phyloP scores from a whole-genome alignment of 805 yeast species.

The Ogataea degrootiae region DNA sequence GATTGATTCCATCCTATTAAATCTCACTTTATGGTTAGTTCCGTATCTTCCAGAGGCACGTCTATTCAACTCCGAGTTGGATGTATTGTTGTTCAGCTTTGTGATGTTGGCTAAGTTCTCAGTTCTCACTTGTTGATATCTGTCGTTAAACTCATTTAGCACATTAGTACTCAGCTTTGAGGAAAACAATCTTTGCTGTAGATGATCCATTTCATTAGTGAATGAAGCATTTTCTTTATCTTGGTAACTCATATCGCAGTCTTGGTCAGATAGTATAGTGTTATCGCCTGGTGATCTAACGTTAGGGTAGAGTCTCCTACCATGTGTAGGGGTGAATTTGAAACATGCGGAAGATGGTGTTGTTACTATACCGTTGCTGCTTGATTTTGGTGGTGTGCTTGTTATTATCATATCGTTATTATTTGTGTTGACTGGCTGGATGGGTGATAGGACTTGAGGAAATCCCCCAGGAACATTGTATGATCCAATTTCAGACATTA shows the following conservation, averaged over 20 bases:
- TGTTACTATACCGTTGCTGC: background rate
- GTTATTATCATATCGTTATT: background rate
- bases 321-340: conserved; percentile 28
- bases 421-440: background rate
- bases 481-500: conserved; percentile 4
- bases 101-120: conserved; percentile 22
- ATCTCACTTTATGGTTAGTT: conserved; percentile 39
- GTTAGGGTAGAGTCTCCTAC: conserved; percentile 24
- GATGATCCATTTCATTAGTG: conserved; percentile 25
- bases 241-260: conserved; percentile 25
- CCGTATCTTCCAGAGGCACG: conserved; percentile 37
- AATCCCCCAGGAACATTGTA: conserved; percentile 19
- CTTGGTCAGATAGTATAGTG: conserved; percentile 6
- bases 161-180: conserved; percentile 42
- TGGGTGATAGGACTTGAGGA: conserved; percentile 8
- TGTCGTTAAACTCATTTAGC: conserved; percentile 37
- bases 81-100: conserved; percentile 15
- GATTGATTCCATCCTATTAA: conserved; percentile 48
- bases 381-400: conserved; percentile 14
- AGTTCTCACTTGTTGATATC: conserved; percentile 36
- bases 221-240: conserved; percentile 27
- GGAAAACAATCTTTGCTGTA: conserved; percentile 44
- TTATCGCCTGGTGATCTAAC: conserved; percentile 11
- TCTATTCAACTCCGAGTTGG: conserved; percentile 5
- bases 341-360: conserved; percentile 25